Conservation (phyloP, 495 filamentous ascomycete species). For the Penicillium lividum region DNA sequence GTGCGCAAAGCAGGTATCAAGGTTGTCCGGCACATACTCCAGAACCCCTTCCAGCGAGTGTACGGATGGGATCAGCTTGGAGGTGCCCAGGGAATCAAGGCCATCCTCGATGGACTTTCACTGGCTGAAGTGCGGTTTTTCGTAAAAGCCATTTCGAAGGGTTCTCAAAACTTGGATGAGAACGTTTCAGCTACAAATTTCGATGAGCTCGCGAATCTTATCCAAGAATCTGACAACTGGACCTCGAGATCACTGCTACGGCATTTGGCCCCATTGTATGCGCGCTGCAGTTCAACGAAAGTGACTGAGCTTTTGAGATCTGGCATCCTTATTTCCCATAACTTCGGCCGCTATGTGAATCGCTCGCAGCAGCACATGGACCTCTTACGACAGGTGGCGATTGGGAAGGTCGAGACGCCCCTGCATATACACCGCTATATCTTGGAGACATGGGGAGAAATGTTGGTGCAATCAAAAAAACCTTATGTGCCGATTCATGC, state of each 20-base stretch:
- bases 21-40: neutral
- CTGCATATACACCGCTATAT: neutral
- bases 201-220: neutral
- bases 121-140: neutral
- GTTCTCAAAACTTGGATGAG: neutral
- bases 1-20: conserved; percentile 1
- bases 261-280: neutral
- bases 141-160: neutral
- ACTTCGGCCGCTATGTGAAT: neutral
- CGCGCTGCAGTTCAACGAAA: neutral
- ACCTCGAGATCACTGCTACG: neutral
- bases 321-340: neutral
- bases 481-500: neutral
- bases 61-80: neutral
- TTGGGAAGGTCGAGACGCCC: neutral
- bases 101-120: conserved; percentile 1
- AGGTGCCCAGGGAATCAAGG: conserved; percentile 1
- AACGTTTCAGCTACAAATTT: neutral
- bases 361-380: neutral
- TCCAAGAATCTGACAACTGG: neutral
- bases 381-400: neutral
- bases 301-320: neutral
- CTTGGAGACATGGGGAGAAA: neutral
- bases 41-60: neutral
- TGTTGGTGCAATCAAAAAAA: neutral